phyloP scores from a whole-genome alignment of 192 early-diverging fungal genomes.

The Podila horticola region DNA sequence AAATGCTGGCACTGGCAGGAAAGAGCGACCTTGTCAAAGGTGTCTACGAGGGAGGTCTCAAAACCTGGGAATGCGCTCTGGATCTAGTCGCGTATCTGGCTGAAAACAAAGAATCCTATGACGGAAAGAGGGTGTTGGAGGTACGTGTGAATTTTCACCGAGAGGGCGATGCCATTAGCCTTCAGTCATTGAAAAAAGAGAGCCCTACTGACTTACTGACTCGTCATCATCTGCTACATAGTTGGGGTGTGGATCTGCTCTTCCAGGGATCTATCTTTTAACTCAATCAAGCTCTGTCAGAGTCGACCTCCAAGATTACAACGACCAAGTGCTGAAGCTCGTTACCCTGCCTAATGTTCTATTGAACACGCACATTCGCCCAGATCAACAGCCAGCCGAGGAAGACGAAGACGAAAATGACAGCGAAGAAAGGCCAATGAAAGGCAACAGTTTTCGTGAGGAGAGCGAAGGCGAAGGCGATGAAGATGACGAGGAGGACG shows the following conservation, averaged over 20 bases:
- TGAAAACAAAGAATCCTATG: conserved; percentile 46
- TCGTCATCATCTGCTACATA: conserved; percentile 30
- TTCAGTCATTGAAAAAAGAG: not conserved
- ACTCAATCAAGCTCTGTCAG: conserved; percentile 48
- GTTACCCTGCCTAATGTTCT: conserved; percentile 94
- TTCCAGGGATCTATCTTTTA: conserved; percentile 87
- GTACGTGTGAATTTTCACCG: conserved; percentile 26
- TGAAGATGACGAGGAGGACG: conserved; percentile 44
- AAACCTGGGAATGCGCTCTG: conserved; percentile 96
- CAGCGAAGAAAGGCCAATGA: conserved; percentile 19
- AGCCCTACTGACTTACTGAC: not conserved
- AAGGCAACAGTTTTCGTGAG: conserved; percentile 11
- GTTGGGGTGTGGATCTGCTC: conserved; percentile 90
- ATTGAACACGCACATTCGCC: conserved; percentile 73
- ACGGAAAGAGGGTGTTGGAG: conserved; percentile 63
- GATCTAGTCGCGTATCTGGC: conserved; percentile 84
- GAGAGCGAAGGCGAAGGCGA: conserved; percentile 43
- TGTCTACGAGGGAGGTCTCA: conserved; percentile 95
- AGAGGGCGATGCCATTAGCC: too few species aligned
- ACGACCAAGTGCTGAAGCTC: conserved; percentile 84
- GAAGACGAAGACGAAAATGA: conserved; percentile 29
- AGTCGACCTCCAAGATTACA: conserved; percentile 95
- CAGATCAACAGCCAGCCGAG: conserved; percentile 33
- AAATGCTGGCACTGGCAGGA: conserved; percentile 58
- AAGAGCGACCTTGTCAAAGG: conserved; percentile 86